Percentiles rank a stretch among this genome's conserved stretches.
These are phyloP conservation scores for Solanum bulbocastanum DNA, from an alignment of 257 asterid species.

Conservation along the genomic window DNA sequence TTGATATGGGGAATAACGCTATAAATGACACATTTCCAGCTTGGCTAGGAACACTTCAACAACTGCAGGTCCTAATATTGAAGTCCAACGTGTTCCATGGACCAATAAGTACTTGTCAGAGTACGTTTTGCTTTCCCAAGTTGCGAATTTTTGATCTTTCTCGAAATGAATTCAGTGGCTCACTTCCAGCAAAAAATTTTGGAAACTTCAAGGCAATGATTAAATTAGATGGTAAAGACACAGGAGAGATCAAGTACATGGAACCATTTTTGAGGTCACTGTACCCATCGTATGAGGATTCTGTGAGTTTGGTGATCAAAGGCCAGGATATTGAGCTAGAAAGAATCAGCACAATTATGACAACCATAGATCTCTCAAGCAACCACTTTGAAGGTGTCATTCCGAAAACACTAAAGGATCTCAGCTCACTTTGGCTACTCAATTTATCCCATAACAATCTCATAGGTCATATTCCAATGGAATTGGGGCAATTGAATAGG, in stretches of 20 bases:
- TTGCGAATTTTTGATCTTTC: too few species aligned
- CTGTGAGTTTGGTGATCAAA: neutral
- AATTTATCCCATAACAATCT: neutral
- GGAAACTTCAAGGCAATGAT: neutral
- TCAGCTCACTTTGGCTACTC: too few species aligned
- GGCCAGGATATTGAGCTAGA: neutral
- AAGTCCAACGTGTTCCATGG: neutral
- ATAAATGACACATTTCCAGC: too few species aligned
- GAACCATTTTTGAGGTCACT: too few species aligned
- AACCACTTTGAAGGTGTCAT: neutral
- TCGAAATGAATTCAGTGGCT: too few species aligned
- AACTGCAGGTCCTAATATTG: neutral
- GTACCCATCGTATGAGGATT: neutral
- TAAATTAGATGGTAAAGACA: too few species aligned
- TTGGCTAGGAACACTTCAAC: neutral
- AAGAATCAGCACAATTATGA: too few species aligned
- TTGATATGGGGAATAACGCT: too few species aligned
- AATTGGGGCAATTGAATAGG: too few species aligned
- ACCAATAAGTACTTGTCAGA: too few species aligned
- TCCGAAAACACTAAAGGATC: neutral
- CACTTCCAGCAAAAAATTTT: neutral
- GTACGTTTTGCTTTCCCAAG: too few species aligned
- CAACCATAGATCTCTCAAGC: too few species aligned
- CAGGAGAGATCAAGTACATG: neutral
- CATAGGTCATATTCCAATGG: neutral